phyloP scores from a whole-genome alignment of 768 basidiomycete genomes.

The Tulasnella sp. region DNA sequence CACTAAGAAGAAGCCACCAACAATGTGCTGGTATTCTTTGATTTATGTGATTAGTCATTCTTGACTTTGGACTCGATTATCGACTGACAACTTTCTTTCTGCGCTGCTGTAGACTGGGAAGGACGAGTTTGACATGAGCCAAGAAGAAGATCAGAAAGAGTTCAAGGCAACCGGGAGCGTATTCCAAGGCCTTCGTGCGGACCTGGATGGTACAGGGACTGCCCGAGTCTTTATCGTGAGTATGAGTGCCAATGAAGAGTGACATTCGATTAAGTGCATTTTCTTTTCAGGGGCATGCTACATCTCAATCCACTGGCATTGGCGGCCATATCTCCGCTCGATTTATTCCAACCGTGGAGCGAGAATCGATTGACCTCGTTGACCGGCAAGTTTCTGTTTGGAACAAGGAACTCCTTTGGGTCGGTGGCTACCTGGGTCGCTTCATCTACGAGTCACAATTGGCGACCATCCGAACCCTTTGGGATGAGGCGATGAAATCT shows the following conservation, averaged over 20 bases:
- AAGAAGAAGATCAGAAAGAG: conserved; percentile 60
- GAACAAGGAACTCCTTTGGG: conserved; percentile 84
- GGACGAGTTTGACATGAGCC: conserved; percentile 71
- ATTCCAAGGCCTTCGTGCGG: conserved; percentile 82
- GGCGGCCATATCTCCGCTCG: conserved; percentile 68
- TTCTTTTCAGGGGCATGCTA: conserved; percentile 71
- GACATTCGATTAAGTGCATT: conserved; percentile 7
- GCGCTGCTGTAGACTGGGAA: conserved; percentile 61
- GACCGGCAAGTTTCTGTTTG: conserved; percentile 69
- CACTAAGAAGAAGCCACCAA: conserved; percentile 92
- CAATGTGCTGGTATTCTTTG: conserved; percentile 67
- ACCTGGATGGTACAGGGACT: conserved; percentile 69
- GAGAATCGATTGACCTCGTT: conserved; percentile 87
- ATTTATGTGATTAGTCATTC: conserved; percentile 62
- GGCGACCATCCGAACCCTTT: conserved; percentile 53
- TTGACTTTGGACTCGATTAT: neutral
- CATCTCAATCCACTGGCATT: conserved; percentile 85
- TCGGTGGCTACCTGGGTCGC: conserved; percentile 79
- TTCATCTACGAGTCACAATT: conserved; percentile 84
- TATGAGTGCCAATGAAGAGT: conserved; percentile 6
- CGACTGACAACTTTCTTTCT: neutral
- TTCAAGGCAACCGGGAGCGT: conserved; percentile 67
- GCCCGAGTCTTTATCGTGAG: conserved; percentile 82
- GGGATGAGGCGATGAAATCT: conserved; percentile 50
- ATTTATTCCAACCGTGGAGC: conserved; percentile 94